Base-by-base conservation (phyloP, 768 basidiomycete species). In the Harrya chromipes region DNA sequence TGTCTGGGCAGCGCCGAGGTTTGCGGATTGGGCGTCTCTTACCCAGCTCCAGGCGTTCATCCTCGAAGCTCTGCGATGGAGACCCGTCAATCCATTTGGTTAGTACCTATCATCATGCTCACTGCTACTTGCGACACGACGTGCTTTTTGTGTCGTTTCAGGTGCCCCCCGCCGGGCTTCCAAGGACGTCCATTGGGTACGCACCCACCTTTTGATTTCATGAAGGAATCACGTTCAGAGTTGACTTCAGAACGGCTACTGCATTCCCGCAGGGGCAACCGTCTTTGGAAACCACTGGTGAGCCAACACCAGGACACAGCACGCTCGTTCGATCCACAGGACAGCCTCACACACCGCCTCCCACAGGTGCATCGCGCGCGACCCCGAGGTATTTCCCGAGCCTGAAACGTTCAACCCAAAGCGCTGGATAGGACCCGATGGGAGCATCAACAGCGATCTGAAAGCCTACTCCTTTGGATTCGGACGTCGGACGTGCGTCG, bases 401-500 rank as follows among this genome's bases (percentile, higher is more conserved):
- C 61, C 82, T 1, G 78, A 85, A 47, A 56, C 24, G 13, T 84
- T 85, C 61, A 66, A 76, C 31, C 82, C 82, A 1, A 72, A 77
- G 52, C 69, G 83, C 14, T 85, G 83, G 82, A 48, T 83, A 16
- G 55, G 47, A 33, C 50, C 55, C 5, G 68, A 79, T 0, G 77
- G 77, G 0, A 69, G 61, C 23, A 50, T 83, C 9, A 75, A 77
- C 19, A 74, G 74, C 13, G 80, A 81, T 29, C 52, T 81, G 10
- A 77, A 74, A 56, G 66, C 73, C 0, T 82, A 72, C 52, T 67
- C 75, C 4, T 84, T 82, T 44, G 81, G 82, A 0, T 82, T 80
- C 57, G 82, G 80, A 19, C 61, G 80, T 1, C 58, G 62, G 9
- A 61, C 54, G 0, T 61, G 60, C 27, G 60, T 61, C n/a, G 60